phyloP scores from a whole-genome alignment of 2,329 filamentous ascomycete genomes.

The Talaromyces islandicus region DNA sequence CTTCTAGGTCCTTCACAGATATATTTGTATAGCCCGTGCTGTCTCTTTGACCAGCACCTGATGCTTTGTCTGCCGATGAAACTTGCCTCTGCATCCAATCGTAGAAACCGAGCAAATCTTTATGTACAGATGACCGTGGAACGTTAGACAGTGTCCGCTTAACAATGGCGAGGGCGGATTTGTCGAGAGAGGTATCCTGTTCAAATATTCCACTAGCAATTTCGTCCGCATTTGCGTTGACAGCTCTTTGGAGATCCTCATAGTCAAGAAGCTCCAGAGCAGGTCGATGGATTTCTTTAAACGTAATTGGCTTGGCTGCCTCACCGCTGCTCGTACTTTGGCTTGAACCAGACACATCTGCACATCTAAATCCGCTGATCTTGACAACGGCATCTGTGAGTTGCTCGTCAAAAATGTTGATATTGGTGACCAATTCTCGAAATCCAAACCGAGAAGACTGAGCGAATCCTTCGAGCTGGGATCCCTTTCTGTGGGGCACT shows the following conservation, averaged over 20 bases:
- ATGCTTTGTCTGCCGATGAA: neutral
- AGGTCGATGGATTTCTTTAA: neutral
- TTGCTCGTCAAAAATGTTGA: neutral
- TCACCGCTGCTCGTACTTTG: neutral
- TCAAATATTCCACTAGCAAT: neutral
- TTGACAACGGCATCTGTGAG: neutral
- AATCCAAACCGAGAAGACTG: neutral
- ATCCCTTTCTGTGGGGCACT: neutral
- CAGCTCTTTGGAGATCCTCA: neutral
- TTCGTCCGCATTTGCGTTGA: neutral
- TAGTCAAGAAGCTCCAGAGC: neutral
- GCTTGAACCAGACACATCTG: neutral
- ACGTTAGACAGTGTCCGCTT: neutral
- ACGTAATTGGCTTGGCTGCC: neutral
- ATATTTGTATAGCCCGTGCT: neutral
- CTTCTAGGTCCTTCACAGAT: neutral
- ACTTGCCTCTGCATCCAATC: neutral
- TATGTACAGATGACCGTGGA: neutral
- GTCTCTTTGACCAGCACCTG: neutral
- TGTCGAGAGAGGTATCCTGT: neutral
- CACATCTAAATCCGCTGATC: neutral
- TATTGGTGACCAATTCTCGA: neutral
- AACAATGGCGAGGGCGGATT: neutral
- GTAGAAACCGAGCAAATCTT: neutral
- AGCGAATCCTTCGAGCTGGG: neutral